phyloP scores from a whole-genome alignment of 441 rosid genomes.

The Populus hybrid region DNA sequence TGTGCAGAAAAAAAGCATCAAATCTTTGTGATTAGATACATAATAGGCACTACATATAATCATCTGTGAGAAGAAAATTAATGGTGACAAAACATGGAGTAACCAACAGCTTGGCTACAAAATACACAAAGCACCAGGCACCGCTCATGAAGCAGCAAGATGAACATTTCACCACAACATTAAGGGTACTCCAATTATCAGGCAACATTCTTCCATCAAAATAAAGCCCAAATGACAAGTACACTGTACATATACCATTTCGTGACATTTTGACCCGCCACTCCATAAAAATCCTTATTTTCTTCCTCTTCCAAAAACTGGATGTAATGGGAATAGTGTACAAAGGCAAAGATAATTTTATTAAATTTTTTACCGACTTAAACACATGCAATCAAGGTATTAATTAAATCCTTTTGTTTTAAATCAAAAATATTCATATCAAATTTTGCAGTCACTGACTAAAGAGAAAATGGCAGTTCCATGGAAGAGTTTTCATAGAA shows the following conservation, averaged over 20 bases:
- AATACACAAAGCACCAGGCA: neutral
- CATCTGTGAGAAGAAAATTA: neutral
- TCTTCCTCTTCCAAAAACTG: neutral
- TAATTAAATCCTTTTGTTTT: too few species aligned
- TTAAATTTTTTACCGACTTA: too few species aligned
- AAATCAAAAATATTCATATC: neutral
- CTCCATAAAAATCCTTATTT: neutral
- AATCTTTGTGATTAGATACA: neutral
- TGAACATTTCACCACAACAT: neutral
- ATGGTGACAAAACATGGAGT: neutral
- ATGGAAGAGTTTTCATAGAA: neutral
- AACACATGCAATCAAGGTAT: neutral
- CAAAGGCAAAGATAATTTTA: neutral
- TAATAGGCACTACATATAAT: neutral
- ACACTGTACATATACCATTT: neutral
- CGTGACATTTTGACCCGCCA: neutral
- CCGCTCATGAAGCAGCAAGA: neutral
- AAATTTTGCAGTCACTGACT: neutral
- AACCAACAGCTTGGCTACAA: neutral
- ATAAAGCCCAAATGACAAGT: neutral
- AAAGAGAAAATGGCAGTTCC: neutral
- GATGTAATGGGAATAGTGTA: neutral
- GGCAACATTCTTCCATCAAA: neutral
- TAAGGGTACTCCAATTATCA: neutral
- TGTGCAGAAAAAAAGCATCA: conserved; percentile 6